Evolutionary conservation across 495 filamentous ascomycete genomes (phyloP), one percentile per base, ranked within the genome.

Genomic region (Hyaloscypha hepaticicola): DNA sequence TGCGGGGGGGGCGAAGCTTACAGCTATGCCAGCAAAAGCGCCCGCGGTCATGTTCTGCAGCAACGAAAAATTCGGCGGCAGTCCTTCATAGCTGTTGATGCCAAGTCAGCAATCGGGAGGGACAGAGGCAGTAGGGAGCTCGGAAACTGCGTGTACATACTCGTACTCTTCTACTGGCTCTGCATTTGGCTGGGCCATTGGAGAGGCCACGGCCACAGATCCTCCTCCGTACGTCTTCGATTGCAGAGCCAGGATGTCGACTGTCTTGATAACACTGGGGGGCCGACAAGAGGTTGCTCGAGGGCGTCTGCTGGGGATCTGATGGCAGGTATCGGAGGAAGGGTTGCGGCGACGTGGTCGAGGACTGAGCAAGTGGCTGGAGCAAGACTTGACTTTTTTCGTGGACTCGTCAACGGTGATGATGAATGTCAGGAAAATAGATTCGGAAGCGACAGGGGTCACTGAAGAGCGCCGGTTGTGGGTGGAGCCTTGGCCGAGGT

Each of bases 21-120:
- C 95, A 76, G 93, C 93, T 72, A 99, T 96, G 60, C 95, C 95
- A 56, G 95, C 95, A 77, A 98, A 97, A 70, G 96, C 95, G 74
- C 95, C 95, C 16, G 96, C 96, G 58, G 88, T 75, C 89, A 97
- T 95, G 76, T 97, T 97, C 71, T 85, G 83, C 38, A 80, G 51
- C 62, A 86, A 74, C 55, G 82, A 84, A 72, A 85, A 85, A 72
- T 85, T 85, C 38, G 83, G 83, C 34, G 84, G 84, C 19, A 86
- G 78, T 31, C 77, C 74, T 72, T 86, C 84, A 77, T 86, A 86
- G 74, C 83, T 85, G 60, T 45, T 31, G 31, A 68, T 27, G 33
- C 51, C 48, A 21, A 41, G 66, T 76, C 63, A 71, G 72, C 60
- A 24, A 62, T 58, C 28, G 19, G 33, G n/a, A 12, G 38, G 38